Percentiles rank a stretch among this genome's conserved stretches.
Conservation (phyloP, 2,329 filamentous ascomycete species). For the Zarea fungicola region DNA sequence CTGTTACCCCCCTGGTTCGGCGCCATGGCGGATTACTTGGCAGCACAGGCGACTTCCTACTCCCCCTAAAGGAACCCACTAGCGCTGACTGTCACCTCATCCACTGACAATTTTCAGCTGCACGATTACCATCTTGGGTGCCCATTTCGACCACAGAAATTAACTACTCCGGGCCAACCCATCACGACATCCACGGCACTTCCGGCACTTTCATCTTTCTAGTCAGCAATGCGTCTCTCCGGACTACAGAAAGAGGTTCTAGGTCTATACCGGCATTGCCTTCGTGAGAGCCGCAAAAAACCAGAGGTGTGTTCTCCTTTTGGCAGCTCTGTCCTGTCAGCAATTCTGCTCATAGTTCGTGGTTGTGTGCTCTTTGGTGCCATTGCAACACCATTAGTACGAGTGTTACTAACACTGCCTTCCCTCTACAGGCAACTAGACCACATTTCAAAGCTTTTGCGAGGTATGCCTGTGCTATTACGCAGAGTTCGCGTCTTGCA, state of each 20-base stretch:
- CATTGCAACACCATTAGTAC: slow-evolving; percentile 7
- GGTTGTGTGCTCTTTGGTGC: too few species aligned
- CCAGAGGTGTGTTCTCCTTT: slow-evolving; percentile 58
- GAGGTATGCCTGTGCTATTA: slow-evolving; percentile 40
- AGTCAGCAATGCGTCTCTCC: slow-evolving; percentile 50
- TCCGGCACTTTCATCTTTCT: background rate
- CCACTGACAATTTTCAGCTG: slow-evolving; percentile 2
- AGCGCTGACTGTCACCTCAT: slow-evolving; percentile 11
- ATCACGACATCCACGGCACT: slow-evolving; percentile 5
- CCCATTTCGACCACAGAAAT: slow-evolving; percentile 7
- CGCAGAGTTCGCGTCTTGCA: background rate
- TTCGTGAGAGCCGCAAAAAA: slow-evolving; percentile 77
- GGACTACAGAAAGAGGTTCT: slow-evolving; percentile 90
- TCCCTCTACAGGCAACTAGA: slow-evolving; percentile 43
- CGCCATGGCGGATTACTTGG: background rate
- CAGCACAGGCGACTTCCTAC: background rate
- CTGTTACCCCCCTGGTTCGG: too few species aligned
- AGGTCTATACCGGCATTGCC: slow-evolving; percentile 76
- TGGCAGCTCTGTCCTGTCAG: too few species aligned
- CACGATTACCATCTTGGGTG: slow-evolving; percentile 7
- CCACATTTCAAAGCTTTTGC: slow-evolving; percentile 59
- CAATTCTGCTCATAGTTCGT: too few species aligned
- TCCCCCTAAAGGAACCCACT: background rate
- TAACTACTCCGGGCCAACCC: background rate
- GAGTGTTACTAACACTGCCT: slow-evolving; percentile 12